A percentile compares a stretch with the other conserved stretches of the same genome.
phyloP scores from a whole-genome alignment of 805 yeast genomes.

The Sugiyamaella floridensis region DNA sequence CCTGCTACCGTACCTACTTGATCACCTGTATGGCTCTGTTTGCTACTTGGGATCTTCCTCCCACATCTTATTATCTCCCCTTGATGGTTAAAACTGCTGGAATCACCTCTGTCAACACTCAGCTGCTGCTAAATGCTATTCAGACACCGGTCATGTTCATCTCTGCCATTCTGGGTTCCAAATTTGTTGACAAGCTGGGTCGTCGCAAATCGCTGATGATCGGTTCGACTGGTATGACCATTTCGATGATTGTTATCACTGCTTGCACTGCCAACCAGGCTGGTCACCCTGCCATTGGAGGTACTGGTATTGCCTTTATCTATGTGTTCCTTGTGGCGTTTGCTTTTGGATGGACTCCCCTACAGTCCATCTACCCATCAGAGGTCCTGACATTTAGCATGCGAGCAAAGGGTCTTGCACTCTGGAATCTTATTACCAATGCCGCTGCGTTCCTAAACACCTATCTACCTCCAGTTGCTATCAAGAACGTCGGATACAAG shows the following conservation, averaged over 20 bases:
- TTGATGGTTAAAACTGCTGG: slow-evolving; percentile 14
- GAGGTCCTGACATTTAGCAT: slow-evolving; percentile 23
- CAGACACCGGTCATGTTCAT: slow-evolving; percentile 9
- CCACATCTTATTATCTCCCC: slow-evolving; percentile 11
- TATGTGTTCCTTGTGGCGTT: slow-evolving; percentile 8
- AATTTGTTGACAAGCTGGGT: slow-evolving; percentile 23
- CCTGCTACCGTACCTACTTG: slow-evolving; percentile 7
- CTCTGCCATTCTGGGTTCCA: slow-evolving; percentile 15
- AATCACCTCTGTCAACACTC: slow-evolving; percentile 6
- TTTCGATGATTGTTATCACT: slow-evolving; percentile 16
- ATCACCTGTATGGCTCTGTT: slow-evolving; percentile 2
- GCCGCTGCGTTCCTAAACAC: slow-evolving; percentile 27
- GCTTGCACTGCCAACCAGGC: slow-evolving; percentile 8
- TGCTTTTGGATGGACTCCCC: slow-evolving; percentile 30
- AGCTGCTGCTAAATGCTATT: slow-evolving; percentile 10
- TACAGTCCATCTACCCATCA: slow-evolving; percentile 30
- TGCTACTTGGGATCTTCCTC: slow-evolving; percentile 6
- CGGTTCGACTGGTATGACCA: slow-evolving; percentile 20
- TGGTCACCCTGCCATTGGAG: slow-evolving; percentile 15
- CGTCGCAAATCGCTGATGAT: slow-evolving; percentile 24
- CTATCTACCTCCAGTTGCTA: slow-evolving; percentile 22
- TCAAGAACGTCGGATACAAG: slow-evolving; percentile 28
- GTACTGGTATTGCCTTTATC: slow-evolving; percentile 12
- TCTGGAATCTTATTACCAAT: slow-evolving; percentile 22
- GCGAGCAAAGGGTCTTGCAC: slow-evolving; percentile 25